Evolutionary conservation across 345 rosid genomes (phyloP).

Genomic region (Ceriops tagal): DNA sequence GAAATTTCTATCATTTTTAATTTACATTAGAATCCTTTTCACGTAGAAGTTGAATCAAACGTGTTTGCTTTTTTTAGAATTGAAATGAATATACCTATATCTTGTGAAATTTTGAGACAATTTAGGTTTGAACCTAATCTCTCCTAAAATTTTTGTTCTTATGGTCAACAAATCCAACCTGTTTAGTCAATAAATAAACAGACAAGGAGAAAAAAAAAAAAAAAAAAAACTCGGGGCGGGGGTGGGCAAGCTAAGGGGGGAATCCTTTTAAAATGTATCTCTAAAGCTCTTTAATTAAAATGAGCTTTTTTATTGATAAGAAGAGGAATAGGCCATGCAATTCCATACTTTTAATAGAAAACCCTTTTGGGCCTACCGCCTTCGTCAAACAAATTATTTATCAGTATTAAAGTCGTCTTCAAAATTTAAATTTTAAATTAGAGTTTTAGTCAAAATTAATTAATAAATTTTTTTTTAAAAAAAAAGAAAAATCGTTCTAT

Average conservation of each 20-base stretch:
- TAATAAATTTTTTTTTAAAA: no score
- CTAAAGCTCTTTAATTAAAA: conserved; percentile 40
- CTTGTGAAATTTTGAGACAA: no score
- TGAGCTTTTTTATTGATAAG: conserved; percentile 41
- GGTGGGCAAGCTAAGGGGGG: conserved; percentile 10
- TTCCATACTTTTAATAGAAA: conserved; percentile 11
- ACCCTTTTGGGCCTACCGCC: conserved; percentile 26
- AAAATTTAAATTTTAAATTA: no score
- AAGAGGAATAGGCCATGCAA: conserved; percentile 21
- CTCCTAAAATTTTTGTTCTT: no score
- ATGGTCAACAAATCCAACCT: no score
- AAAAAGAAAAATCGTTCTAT: no score
- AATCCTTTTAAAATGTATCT: conserved; percentile 48
- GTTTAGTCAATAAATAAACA: neutral
- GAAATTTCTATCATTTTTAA: conserved; percentile 19
- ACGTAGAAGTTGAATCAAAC: conserved; percentile 28
- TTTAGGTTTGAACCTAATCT: no score
- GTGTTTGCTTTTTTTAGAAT: no score
- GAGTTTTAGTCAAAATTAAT: no score
- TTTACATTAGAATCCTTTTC: conserved; percentile 20
- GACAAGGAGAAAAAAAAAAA: neutral
- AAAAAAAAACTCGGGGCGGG: conserved; percentile 3
- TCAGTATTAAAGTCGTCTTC: no score
- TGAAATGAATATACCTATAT: no score
- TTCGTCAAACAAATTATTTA: neutral